phyloP scores from a whole-genome alignment of 2,329 filamentous ascomycete species.

The Fusarium virguliforme region DNA sequence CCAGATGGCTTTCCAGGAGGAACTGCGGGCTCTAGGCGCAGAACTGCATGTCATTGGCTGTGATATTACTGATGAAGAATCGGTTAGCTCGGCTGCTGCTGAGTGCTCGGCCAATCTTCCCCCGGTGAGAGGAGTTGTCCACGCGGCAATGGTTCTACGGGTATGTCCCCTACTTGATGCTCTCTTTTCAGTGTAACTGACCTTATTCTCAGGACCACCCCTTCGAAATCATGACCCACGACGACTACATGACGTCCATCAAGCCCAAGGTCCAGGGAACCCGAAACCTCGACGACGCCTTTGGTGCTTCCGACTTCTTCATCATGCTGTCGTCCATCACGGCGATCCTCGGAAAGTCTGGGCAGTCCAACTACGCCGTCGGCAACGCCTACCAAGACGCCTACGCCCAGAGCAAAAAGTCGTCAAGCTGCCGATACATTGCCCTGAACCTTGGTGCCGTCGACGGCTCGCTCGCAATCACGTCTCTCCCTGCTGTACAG shows the following conservation, averaged over 20 bases:
- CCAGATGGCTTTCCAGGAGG: constrained; percentile 11
- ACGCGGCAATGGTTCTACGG: constrained; percentile 34
- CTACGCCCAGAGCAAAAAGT: constrained; percentile 23
- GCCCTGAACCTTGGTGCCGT: constrained; percentile 30
- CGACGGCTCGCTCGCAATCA: constrained; percentile 29
- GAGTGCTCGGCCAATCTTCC: constrained; percentile 24
- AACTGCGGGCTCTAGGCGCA: constrained; percentile 14
- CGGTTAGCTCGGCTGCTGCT: constrained; percentile 12
- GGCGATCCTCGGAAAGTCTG: constrained; percentile 30
- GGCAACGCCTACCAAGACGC: constrained; percentile 36
- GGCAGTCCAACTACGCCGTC: constrained; percentile 29
- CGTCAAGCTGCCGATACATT: constrained; percentile 28
- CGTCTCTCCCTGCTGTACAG: constrained; percentile 25
- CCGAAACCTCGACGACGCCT: constrained; percentile 27
- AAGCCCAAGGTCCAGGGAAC: constrained; percentile 38
- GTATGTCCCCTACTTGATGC: constrained; percentile 10
- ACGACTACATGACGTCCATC: constrained; percentile 28
- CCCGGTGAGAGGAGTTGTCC: constrained; percentile 26
- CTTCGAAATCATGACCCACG: constrained; percentile 30
- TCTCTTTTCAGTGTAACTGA: not conserved
- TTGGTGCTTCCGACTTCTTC: constrained; percentile 35
- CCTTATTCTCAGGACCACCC: constrained; percentile 18
- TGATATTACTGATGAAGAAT: constrained; percentile 34
- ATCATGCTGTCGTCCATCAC: constrained; percentile 39
- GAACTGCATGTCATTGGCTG: constrained; percentile 22